Base-by-base conservation (phyloP, 1,284 basidiomycete genomes). In the Ceratobasidium sp. region DNA sequence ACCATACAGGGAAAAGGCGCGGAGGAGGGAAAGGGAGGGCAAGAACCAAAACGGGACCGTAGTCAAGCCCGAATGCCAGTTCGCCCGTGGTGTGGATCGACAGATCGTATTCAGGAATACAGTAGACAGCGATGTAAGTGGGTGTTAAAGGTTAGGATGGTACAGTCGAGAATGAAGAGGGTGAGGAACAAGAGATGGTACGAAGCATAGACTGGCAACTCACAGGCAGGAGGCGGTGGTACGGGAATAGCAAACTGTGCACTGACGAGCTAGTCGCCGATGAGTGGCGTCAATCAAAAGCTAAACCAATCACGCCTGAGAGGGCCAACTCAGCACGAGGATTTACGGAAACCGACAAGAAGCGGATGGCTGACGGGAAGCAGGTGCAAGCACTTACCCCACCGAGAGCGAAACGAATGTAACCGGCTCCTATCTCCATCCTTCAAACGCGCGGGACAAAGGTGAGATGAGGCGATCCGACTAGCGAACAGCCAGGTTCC, bases 221-320 rank as follows among this genome's bases (percentile, higher is more conserved):
- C 49, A 49, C 62, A 61, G 62, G 46, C 49, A 29, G 22, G 34
- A 54, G 65, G 65, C 43, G 34, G 51, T 49, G 34, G 15, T 62
- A 71, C 62, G 69, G 69, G 69, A 57, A 59, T 46, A 52, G 70
- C 56, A 73, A 73, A 40, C 70, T 61, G 59, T 51, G 22, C 71
- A 49, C 57, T 44, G 49, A 74, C 71, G 49, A 65, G 40, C 70
- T 73, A 52, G 70, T 57, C 70, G 46, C 25, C 70, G n/a, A 46
- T 43, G 57, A 73, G 57, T 71, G 69, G 70, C 70, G 49, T 73
- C 70, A 43, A 73, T 59, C 70, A 73, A 29, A 64, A 15, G 46
- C 57, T 40, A 25, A 52, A 2, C 69, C 40, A 40, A 40, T 49
- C 62, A n/a, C 46, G 64, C 43, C 64, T 29, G 32, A 46, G 46